A percentile compares a stretch with the other conserved stretches of the same genome.
Conservation (phyloP, 2,329 filamentous ascomycete genomes). For the Aureobasidium leucospermi region DNA sequence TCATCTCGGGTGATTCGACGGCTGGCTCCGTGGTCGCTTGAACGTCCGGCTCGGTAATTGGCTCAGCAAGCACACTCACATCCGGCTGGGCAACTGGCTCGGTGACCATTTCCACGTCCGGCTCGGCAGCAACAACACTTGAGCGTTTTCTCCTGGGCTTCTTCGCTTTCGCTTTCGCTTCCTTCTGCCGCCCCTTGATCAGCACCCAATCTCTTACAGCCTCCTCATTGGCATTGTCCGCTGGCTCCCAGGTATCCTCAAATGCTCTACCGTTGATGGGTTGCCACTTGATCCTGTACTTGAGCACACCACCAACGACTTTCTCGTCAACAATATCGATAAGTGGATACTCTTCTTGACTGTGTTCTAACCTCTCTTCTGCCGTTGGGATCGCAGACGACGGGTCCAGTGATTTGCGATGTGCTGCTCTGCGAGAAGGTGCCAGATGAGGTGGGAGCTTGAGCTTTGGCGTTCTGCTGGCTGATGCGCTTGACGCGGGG, state of each 20-base stretch:
- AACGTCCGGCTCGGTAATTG: too few relatives aligned
- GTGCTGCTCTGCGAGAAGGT: neutral
- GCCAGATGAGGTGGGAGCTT: slow-evolving; percentile 2
- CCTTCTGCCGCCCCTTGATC: neutral
- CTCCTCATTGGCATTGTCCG: neutral
- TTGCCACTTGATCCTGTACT: slow-evolving; percentile 5
- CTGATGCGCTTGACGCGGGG: neutral
- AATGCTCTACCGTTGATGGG: neutral
- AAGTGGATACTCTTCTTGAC: neutral
- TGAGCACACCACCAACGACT: neutral
- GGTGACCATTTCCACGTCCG: too few relatives aligned
- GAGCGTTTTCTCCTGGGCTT: neutral
- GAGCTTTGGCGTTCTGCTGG: neutral
- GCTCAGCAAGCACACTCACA: too few relatives aligned
- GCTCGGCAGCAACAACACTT: neutral
- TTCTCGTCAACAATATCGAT: neutral
- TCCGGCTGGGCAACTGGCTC: too few relatives aligned
- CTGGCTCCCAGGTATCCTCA: neutral
- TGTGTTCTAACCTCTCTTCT: neutral
- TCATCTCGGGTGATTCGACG: too few relatives aligned
- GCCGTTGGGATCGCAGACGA: neutral
- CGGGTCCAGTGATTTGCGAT: neutral
- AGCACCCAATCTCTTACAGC: neutral
- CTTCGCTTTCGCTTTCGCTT: neutral
- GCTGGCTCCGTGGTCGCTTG: too few relatives aligned